Conservation (phyloP, 352 stramenopile genomes). For the Globisporangium radiosum region DNA sequence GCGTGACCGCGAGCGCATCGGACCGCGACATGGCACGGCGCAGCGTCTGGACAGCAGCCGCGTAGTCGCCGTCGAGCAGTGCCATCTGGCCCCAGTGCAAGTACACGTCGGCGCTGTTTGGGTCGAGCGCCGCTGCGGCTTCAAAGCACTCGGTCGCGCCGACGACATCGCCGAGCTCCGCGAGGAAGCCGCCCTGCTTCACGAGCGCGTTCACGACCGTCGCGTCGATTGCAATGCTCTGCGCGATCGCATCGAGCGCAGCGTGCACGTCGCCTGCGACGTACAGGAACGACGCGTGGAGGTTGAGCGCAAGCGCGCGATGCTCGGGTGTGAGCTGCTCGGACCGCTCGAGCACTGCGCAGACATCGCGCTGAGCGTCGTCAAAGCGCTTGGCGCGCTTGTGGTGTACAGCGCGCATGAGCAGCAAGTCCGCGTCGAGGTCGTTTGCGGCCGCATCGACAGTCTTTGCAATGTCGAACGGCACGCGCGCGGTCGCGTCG, state of each 20-base stretch:
- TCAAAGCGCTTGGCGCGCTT: conserved; percentile 56
- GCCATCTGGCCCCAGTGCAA: conserved; percentile 80
- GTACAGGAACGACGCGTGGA: conserved; percentile 80
- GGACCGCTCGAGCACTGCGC: conserved; percentile 21
- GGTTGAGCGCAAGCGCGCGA: conserved; percentile 53
- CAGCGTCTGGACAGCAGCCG: conserved; percentile 60
- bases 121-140: conserved; percentile 56
- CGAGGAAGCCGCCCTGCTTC: conserved; percentile 80
- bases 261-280: conserved; percentile 70
- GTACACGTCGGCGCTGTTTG: conserved; percentile 73
- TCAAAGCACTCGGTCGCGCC: conserved; percentile 57
- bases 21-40: conserved; percentile 69
- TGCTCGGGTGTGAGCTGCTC: conserved; percentile 31
- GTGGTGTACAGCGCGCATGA: conserved; percentile 60
- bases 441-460: conserved; percentile 23
- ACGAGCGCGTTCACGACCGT: conserved; percentile 58
- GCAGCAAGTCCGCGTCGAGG: conserved; percentile 41
- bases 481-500: conserved; percentile 48
- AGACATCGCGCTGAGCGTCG: conserved; percentile 42
- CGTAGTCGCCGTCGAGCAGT: conserved; percentile 72
- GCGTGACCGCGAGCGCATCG: conserved; percentile 62
- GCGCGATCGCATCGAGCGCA: conserved; percentile 53
- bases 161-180: conserved; percentile 64
- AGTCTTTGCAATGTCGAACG: conserved; percentile 62
- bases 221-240: conserved; percentile 49